Base-by-base conservation (phyloP, 2,329 filamentous ascomycete genomes). In the Penicillium sp. region DNA sequence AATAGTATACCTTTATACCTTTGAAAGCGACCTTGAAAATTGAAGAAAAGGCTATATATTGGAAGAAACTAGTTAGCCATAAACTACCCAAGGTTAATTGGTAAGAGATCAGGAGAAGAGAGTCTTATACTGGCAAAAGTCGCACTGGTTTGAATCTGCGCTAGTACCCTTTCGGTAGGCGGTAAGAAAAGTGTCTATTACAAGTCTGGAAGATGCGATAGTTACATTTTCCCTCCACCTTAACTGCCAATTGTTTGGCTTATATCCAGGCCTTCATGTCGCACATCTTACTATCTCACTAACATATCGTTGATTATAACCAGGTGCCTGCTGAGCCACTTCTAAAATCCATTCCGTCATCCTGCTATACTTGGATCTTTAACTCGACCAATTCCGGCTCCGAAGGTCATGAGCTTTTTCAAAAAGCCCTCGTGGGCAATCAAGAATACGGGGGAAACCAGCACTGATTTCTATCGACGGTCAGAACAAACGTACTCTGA, bases 351-450 rank as follows among this genome's bases (percentile, higher is more conserved):
- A 24, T 34, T 20, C 16, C 2, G 29, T n/a, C 38, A 26, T 20
- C 29, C 9, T 32, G 34, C 38, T 4, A 31, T 39, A 42, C 37
- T 50, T 32, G 37, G 9, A 14, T n/a, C n/a, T 44, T 44, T 26
- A 10, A 26, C 48, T 29, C 20, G 2, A 24, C 13, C 18, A 32
- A 42, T 29, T 16, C 11, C 26, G 26, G 26, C 4, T 10, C 22
- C 6, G 16, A 24, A 18, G 32, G 20, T 24, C 13, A 50, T 73
- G 73, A 76, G 76, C 38, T 76, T 84, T 18, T 86, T 86, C 72
- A 84, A 81, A 49, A 82, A 81, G 60, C 78, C 81, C 45, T 70
- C 76, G 22, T 82, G 79, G 78, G 77, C 79, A n/a, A 70, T 67
- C 26, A 67, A 73, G 24, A 66, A 66, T 31, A 73, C 76, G 57